Evolutionary conservation across 306 rosid genomes (phyloP).

Genomic region (Fragaria nilgerrensis): DNA sequence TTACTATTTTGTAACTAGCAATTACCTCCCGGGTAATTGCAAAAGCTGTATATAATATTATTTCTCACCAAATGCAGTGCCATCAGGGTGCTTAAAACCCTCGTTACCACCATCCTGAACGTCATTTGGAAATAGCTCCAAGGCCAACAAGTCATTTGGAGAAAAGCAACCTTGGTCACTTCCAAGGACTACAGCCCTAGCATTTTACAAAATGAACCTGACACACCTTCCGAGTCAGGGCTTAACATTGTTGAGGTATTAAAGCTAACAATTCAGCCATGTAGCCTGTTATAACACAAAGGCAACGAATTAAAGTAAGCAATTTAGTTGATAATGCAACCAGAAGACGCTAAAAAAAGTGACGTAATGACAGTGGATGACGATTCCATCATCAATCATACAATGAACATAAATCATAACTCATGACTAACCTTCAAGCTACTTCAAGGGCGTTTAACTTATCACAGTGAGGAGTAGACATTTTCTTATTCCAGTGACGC

Average conservation of each 20-base stretch:
- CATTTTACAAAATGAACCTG: constrained; percentile 11
- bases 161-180: constrained; percentile 15
- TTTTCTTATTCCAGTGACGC: constrained; percentile 76
- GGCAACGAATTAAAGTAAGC: not conserved
- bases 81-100: constrained; percentile 19
- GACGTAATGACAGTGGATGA: not conserved
- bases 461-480: constrained; percentile 78
- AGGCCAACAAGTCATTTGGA: not conserved
- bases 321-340: not conserved
- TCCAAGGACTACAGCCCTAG: constrained; percentile 1
- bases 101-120: not conserved
- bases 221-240: constrained; percentile 2
- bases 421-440: constrained; percentile 52
- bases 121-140: not conserved
- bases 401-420: not conserved
- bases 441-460: constrained; percentile 52
- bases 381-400: not conserved
- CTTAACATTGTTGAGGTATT: constrained; percentile 7
- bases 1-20: constrained; percentile 8
- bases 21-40: not conserved
- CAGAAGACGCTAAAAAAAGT: not conserved
- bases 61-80: constrained; percentile 2
- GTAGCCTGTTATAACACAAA: constrained; percentile 10
- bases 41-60: constrained; percentile 6
- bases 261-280: constrained; percentile 10